phyloP scores from a whole-genome alignment of 441 rosid genomes.

The Mallotus repandus region DNA sequence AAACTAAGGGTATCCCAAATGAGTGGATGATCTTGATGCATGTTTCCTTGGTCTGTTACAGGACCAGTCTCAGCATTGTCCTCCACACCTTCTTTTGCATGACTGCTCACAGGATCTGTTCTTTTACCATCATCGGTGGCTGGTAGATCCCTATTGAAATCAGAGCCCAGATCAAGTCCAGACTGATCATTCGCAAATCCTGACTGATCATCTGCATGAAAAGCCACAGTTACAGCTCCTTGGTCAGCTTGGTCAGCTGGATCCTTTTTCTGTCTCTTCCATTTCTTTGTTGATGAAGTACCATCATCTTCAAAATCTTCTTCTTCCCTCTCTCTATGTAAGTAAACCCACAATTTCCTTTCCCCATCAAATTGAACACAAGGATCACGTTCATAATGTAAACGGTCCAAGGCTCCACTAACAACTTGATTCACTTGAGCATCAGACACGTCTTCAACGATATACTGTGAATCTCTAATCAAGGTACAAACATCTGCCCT shows the following conservation, averaged over 20 bases:
- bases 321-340: constrained; percentile 95
- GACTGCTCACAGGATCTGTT: constrained; percentile 37
- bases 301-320: constrained; percentile 99
- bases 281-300: constrained; percentile 97
- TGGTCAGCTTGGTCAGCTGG: constrained; percentile 76
- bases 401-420: constrained; percentile 98
- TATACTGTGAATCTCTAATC: constrained; percentile 89
- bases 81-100: constrained; percentile 46
- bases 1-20: constrained; percentile 59
- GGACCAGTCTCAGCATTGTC: constrained; percentile 42
- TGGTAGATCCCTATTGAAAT: constrained; percentile 58
- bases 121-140: constrained; percentile 46
- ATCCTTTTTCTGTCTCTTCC: constrained; percentile 96
- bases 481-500: constrained; percentile 99
- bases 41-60: constrained; percentile 40
- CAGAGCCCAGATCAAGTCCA: constrained; percentile 69
- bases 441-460: constrained; percentile 92
- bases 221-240: constrained; percentile 68
- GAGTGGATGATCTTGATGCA: constrained; percentile 43
- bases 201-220: constrained; percentile 50
- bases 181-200: constrained; percentile 59
- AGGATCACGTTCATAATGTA: constrained; percentile 99
- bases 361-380: constrained; percentile 93
- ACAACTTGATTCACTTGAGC: constrained; percentile 93
- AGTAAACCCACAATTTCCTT: constrained; percentile 95